phyloP scores from a whole-genome alignment of 345 rosid genomes.

The Cochlearia excelsa region DNA sequence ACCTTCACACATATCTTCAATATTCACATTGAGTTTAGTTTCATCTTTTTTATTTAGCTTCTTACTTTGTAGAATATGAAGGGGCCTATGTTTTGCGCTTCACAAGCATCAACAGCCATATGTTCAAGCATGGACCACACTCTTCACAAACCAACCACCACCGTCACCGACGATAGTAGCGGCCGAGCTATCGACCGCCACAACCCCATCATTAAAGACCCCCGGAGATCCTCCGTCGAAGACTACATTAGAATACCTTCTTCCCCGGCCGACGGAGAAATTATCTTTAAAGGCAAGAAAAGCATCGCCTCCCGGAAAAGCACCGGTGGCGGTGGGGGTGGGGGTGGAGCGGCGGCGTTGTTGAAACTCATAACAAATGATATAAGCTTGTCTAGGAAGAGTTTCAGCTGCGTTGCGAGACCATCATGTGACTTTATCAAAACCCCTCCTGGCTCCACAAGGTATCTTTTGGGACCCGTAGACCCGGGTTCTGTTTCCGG shows the following conservation, averaged over 20 bases:
- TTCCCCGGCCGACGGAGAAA: conserved; percentile 20
- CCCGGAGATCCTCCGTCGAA: conserved; percentile 38
- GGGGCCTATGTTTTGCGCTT: conserved; percentile 42
- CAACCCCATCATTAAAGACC: conserved; percentile 74
- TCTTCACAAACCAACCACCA: conserved; percentile 34
- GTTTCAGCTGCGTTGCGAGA: conserved; percentile 39
- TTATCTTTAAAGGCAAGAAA: conserved; percentile 25
- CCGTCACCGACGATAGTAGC: conserved; percentile 37
- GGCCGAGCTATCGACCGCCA: conserved; percentile 67
- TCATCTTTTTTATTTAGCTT: too few relatives aligned
- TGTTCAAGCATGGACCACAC: conserved; percentile 58
- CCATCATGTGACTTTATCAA: conserved; percentile 38
- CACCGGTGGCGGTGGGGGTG: conserved; percentile 12
- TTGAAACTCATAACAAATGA: conserved; percentile 32
- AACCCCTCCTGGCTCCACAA: conserved; percentile 71
- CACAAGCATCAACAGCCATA: conserved; percentile 89
- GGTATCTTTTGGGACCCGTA: conserved; percentile 53
- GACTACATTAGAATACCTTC: conserved; percentile 34
- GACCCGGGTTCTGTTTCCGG: conserved; percentile 43
- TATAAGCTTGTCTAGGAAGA: conserved; percentile 36
- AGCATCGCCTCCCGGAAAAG: conserved; percentile 29
- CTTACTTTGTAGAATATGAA: conserved; percentile 9
- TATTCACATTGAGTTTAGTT: not conserved
- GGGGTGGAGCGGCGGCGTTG: conserved; percentile 21
- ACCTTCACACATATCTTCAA: conserved; percentile 20